Evolutionary conservation across 2,329 filamentous ascomycete genomes (phyloP), one percentile per base, ranked within the genome.

Genomic region (Lizonia empirigonia): DNA sequence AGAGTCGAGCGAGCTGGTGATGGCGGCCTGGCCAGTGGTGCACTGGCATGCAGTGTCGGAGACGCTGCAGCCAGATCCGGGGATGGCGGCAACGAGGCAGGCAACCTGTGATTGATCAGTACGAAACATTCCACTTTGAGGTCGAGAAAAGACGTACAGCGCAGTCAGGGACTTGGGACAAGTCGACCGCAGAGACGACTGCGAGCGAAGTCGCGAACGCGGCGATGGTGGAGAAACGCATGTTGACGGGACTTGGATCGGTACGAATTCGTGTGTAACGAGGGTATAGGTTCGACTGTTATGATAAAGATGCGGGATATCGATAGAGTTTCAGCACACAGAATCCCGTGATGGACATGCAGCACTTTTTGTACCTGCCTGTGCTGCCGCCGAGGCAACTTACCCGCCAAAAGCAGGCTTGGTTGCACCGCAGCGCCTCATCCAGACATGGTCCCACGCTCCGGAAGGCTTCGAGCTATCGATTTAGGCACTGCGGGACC

Each of bases 1-100:
- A 2, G 56, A 54, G 3, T 70, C 64, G 76, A 74, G 80, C 45
- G 70, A 60, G 12, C 65, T 56, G 23, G 62, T 62, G 58, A 79
- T 74, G 26, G 58, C 62, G 18, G 66, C 51, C 13, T 62, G 62
- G 30, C 73, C 74, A 7, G 69, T 74, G 3, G 73, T 80, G 74
- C 82, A 84, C 62, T 81, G 79, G 75, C 82, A 85, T 41, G 64
- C 68, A 34, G 72, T 63, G 67, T 85, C 80, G 35, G 69, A 74
- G 50, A 76, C 51, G 12, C 51, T 58, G 67, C 82, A 85, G 62
- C 77, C 75, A 16, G 77, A 77, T n/a, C 70, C 65, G 15, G 69
- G 65, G 62, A 82, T 74, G 56, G 80, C 79, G 18, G 71, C 63
- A 36, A 70, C 62, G 62, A 83, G 73, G 72, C 81, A 85, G 45